Base-by-base conservation (phyloP, 2,329 filamentous ascomycete genomes). In the Penicillium glabrum region DNA sequence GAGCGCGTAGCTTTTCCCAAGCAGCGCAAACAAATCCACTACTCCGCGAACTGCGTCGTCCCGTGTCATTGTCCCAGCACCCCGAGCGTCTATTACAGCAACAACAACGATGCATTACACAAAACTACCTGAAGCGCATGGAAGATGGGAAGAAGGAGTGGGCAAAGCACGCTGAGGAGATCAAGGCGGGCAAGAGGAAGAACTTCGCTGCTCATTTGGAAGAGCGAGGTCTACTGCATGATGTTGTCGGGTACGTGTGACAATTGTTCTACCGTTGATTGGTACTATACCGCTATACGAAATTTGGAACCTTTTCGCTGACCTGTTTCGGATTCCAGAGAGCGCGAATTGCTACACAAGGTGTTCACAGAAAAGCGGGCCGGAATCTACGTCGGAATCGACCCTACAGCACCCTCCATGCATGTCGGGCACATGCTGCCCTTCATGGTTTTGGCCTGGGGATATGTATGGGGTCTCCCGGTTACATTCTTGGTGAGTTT, bases 401-500 rank as follows among this genome's bases (percentile, higher is more conserved):
- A 82, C 57, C 79, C 79, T 39, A 82, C 79, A 4, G 79, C 77
- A 11, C 76, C 78, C 1, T 81, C 79, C 39, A 65, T 81, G 65
- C 79, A 82, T 64, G 69, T 82, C 54, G 79, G 79, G 14, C 79
- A 82, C 64, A 78, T 82, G 73, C 58, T 82, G 13, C 79, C 79
- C 2, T 77, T 82, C 48, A 82, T 82, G 78, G 75, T 80, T 4
- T 52, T 81, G 51, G 78, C 75, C 4, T 81, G 79, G 79, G 74
- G 75, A 45, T 81, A 80, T 58, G 74, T 80, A 5, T 77, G 78
- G 70, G 79, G 79, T 8, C 71, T 80, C 51, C 73, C 74, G 3
- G 71, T 78, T 5, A 71, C 73, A 45, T 80, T 77, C 54, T 56
- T 82, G 60, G 78, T 80, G 39, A 66, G 77, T 68, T 33, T 19